Evolutionary conservation across 169 alveolate genomes (phyloP).

Genomic region (Babesia caballi): DNA sequence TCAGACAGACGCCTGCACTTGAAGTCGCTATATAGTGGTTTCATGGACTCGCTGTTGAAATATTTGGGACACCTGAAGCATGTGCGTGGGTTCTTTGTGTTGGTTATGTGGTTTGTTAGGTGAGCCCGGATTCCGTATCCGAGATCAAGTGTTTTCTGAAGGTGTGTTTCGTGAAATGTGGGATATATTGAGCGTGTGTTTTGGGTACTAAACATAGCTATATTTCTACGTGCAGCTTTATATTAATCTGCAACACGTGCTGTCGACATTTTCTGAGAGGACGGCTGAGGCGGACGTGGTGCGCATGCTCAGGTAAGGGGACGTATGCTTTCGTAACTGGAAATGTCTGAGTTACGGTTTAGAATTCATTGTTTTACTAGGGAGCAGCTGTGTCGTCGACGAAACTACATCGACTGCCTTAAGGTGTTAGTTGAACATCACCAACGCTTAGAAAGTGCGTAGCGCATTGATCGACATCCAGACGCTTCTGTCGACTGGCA

Average conservation of each 20-base stretch:
- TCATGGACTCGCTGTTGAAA: conserved; percentile 57
- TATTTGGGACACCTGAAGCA: conserved; percentile 27
- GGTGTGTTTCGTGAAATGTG: no score
- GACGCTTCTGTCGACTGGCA: background rate
- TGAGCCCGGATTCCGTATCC: conserved; percentile 48
- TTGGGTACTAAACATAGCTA: background rate
- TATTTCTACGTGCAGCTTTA: conserved; percentile 54
- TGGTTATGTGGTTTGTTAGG: conserved; percentile 24
- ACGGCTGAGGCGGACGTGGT: conserved; percentile 65
- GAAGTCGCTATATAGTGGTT: conserved; percentile 61
- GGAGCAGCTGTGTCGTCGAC: conserved; percentile 68
- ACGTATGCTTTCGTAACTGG: no score
- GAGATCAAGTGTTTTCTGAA: conserved; percentile 51
- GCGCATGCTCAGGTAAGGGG: background rate
- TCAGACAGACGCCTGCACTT: conserved; percentile 55
- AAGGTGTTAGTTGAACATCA: conserved; percentile 58
- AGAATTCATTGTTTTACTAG: conserved; percentile 6
- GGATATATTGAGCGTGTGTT: no score
- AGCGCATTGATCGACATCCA: conserved; percentile 38
- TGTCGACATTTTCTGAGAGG: conserved; percentile 53
- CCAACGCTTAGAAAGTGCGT: conserved; percentile 19
- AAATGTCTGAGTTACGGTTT: no score
- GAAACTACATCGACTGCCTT: conserved; percentile 70
- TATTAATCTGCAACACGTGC: conserved; percentile 69
- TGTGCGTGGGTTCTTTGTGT: conserved; percentile 32